Percentiles rank a stretch among this genome's conserved stretches.
These are phyloP conservation scores for Potentilla sterilis DNA, from an alignment of 306 rosid species.

Conservation along the genomic window DNA sequence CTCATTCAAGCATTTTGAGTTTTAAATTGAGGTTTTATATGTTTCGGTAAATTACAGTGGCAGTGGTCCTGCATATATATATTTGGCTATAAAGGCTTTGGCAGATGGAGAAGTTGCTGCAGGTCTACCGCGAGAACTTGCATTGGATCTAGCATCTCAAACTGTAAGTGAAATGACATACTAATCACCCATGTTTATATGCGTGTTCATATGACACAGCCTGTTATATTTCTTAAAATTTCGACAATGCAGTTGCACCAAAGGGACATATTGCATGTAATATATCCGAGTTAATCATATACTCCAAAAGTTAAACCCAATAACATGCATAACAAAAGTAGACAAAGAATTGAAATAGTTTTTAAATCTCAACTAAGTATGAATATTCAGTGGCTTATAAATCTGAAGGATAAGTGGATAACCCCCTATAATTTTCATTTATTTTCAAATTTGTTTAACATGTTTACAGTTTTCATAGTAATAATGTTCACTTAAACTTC, in stretches of 20 bases:
- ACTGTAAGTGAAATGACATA: conserved; percentile 62
- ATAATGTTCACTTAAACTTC: neutral
- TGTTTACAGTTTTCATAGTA: neutral
- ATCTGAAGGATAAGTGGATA: neutral
- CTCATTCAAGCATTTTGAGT: neutral
- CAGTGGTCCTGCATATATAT: conserved; percentile 93
- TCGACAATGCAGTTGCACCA: neutral
- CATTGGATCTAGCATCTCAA: conserved; percentile 85
- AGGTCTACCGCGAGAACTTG: conserved; percentile 89
- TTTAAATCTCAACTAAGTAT: neutral
- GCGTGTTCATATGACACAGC: neutral
- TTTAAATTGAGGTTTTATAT: neutral
- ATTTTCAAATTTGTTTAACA: neutral
- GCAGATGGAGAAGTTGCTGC: conserved; percentile 99
- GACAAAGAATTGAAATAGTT: neutral
- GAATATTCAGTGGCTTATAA: neutral
- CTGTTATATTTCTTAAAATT: neutral
- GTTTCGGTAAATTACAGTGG: conserved; percentile 61
- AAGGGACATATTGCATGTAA: neutral
- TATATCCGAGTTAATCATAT: neutral
- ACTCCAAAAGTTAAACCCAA: neutral
- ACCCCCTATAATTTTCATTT: neutral
- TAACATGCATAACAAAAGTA: neutral
- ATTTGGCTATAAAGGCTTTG: conserved; percentile 90
- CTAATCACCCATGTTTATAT: neutral